Conservation (phyloP, 208 protist species). For the Kentomonas sorsogonicus region DNA sequence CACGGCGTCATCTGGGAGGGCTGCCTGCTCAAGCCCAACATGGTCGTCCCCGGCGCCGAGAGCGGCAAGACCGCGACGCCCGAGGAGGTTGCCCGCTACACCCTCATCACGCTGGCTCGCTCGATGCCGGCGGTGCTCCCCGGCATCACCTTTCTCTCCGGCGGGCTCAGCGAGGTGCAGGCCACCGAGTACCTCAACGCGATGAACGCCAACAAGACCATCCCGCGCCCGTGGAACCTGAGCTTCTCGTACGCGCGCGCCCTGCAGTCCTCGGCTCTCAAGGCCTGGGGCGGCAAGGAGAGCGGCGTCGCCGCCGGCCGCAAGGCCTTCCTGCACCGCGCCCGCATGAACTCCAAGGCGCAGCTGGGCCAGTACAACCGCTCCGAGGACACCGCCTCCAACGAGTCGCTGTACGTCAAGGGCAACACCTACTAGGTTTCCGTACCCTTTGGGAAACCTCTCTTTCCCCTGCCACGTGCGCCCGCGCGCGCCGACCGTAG, state of each 20-base stretch:
- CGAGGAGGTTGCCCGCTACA: conserved; percentile 85
- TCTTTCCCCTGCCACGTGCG: too few relatives aligned
- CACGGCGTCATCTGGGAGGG: conserved; percentile 94
- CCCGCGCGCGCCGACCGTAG: too few relatives aligned
- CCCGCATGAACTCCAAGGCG: conserved; percentile 77
- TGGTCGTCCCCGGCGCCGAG: conserved; percentile 91
- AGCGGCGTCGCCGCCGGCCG: conserved; percentile 67
- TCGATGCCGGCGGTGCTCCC: conserved; percentile 93
- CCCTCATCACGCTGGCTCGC: conserved; percentile 85
- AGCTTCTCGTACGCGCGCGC: conserved; percentile 96
- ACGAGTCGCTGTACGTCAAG: conserved; percentile 83
- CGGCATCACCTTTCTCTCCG: conserved; percentile 94
- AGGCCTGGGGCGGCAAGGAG: conserved; percentile 91
- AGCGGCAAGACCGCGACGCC: conserved; percentile 48
- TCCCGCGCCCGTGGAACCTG: conserved; percentile 82
- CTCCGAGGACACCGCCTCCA: conserved; percentile 59
- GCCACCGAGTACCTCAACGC: conserved; percentile 94
- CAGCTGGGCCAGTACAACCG: conserved; percentile 76
- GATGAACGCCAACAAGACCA: conserved; percentile 91
- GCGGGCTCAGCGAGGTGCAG: conserved; percentile 94
- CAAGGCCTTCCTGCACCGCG: conserved; percentile 73
- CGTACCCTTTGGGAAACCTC: too few relatives aligned
- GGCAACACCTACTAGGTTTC: conserved; percentile 85
- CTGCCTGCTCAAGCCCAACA: conserved; percentile 97
- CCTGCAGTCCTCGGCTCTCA: conserved; percentile 88